Base-by-base conservation (phyloP, 768 basidiomycete genomes). In the Suillus luteus region DNA sequence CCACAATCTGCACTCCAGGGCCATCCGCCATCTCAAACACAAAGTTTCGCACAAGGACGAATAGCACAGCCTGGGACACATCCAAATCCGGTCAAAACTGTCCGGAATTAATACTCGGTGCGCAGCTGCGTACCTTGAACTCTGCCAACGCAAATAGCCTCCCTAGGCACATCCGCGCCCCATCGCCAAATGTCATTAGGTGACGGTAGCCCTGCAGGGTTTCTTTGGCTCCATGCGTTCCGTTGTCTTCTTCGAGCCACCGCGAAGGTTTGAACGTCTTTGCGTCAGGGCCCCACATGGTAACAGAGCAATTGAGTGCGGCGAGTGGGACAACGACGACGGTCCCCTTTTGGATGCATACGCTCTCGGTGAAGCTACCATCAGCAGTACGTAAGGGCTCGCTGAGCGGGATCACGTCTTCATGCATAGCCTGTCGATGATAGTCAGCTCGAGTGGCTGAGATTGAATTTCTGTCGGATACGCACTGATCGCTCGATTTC, bases 201-300 rank as follows among this genome's bases (percentile, higher is more conserved):
- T 83, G 81, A 17, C 73, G 70, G 49, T 78, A 74, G 2, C 79
- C 77, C 38, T 76, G 76, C 43, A 80, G 68, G 38, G 76, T 76
- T 37, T 76, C 70, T 35, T 67, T 62, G 43, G 65, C 65, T 3
- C 22, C n/a, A 4, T 38, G 55, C 14, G 70, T 66, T 3, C 74
- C 67, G 1, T 77, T 75, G 12, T 49, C 66, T 17, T 70, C 70
- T 6, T 67, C 61, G 17, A 80, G 65, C 82, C 82, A 84, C 3
- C 82, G 76, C 55, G 77, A 74, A 8, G 82, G 83, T 3, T 71
- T 72, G 68, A 83, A 83, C 24, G 73, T 70, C 38, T 74, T 77
- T 35, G 81, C 79, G 54, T 80, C 77, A 2, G 72, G 60, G 7
- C 85, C 85, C 82, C 84, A 86, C 22, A 83, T 65, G 5, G 58